A percentile compares a stretch with the other conserved stretches of the same genome.
Evolutionary conservation across 768 basidiomycete species (phyloP).

Genomic region (Mycena vitilis): DNA sequence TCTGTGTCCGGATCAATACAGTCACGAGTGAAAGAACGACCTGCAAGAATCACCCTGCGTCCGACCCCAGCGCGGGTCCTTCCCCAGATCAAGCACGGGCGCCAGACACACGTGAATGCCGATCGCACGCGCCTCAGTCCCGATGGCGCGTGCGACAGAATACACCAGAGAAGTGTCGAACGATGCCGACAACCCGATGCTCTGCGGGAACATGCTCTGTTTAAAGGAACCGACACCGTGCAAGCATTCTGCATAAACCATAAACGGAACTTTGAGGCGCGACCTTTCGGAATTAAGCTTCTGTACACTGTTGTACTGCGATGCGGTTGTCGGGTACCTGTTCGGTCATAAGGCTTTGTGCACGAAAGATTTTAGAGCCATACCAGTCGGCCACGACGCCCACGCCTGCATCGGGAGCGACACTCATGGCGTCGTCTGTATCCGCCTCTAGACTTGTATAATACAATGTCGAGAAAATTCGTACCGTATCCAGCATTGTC

Average conservation of each 20-base stretch:
- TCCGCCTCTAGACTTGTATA: neutral
- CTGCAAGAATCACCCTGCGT: constrained; percentile 34
- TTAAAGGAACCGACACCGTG: constrained; percentile 42
- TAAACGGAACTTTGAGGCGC: constrained; percentile 39
- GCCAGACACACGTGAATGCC: constrained; percentile 41
- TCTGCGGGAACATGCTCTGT: constrained; percentile 42
- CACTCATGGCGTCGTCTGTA: constrained; percentile 28
- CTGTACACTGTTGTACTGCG: constrained; percentile 40
- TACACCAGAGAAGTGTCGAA: constrained; percentile 37
- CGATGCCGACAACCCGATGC: constrained; percentile 38
- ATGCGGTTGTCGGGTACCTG: constrained; percentile 37
- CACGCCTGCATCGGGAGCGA: constrained; percentile 26
- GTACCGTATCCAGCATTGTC: constrained; percentile 34
- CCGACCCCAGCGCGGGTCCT: constrained; percentile 42
- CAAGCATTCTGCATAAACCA: constrained; percentile 41
- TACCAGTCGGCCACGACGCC: constrained; percentile 34
- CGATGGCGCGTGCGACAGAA: constrained; percentile 40
- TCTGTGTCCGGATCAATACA: constrained; percentile 23
- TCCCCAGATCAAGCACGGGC: constrained; percentile 44
- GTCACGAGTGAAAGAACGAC: neutral
- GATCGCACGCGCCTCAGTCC: constrained; percentile 40
- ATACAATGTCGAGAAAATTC: neutral
- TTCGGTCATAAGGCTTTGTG: neutral
- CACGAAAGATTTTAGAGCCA: neutral
- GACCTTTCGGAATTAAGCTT: constrained; percentile 38